Conservation (phyloP, 1,139 yeast species). For the Scheffersomyces illinoinensis region DNA sequence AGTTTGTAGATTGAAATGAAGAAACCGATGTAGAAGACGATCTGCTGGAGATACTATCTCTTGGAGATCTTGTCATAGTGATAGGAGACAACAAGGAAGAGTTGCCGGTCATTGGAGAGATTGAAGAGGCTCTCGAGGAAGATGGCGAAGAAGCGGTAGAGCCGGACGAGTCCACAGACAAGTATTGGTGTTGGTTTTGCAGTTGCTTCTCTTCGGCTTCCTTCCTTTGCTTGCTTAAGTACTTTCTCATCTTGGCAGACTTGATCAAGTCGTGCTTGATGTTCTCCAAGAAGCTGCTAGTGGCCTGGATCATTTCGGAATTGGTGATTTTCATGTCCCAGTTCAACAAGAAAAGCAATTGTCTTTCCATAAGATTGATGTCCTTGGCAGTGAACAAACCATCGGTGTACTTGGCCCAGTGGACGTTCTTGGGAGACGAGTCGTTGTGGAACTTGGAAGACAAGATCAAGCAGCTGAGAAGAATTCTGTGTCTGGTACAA, state of each 20-base stretch:
- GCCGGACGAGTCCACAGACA: conserved; percentile 2
- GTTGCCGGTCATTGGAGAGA: conserved; percentile 4
- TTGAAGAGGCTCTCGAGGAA: conserved; percentile 14
- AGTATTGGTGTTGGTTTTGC: neutral
- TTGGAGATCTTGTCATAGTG: neutral
- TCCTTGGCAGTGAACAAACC: conserved; percentile 68
- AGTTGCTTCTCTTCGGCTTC: conserved; percentile 11
- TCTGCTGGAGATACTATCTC: conserved; percentile 1
- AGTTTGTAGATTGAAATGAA: conserved; percentile 2
- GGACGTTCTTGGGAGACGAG: conserved; percentile 71
- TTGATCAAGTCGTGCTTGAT: conserved; percentile 58
- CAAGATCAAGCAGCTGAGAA: conserved; percentile 69
- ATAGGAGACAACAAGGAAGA: conserved; percentile 6
- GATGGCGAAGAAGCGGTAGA: conserved; percentile 4
- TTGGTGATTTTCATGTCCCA: conserved; percentile 67
- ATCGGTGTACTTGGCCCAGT: conserved; percentile 79
- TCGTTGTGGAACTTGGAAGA: conserved; percentile 77
- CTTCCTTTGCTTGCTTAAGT: conserved; percentile 25
- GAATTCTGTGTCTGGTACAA: conserved; percentile 75
- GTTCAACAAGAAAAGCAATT: conserved; percentile 62
- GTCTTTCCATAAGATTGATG: conserved; percentile 80
- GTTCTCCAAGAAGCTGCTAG: conserved; percentile 60
- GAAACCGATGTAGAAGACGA: conserved; percentile 1
- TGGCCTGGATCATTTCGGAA: conserved; percentile 50
- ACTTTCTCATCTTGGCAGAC: conserved; percentile 37